Percentiles rank a stretch among this genome's conserved stretches.
These are phyloP conservation scores for Alternaria triticina DNA, from an alignment of 2,329 filamentous ascomycete species.

Conservation along the genomic window DNA sequence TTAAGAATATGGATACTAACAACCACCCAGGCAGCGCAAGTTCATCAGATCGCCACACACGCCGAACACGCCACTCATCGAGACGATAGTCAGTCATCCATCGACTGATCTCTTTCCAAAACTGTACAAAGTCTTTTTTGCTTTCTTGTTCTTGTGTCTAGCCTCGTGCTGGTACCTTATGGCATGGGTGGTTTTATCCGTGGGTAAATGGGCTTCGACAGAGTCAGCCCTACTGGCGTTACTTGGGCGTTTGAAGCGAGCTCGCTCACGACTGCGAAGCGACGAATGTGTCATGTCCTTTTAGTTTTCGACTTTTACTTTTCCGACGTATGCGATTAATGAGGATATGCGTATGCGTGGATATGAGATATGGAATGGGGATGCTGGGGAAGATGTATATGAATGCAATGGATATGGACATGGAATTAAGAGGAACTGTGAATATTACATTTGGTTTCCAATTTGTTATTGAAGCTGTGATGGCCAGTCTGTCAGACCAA, in stretches of 20 bases:
- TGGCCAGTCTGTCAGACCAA: too few species aligned
- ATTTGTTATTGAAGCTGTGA: too few species aligned
- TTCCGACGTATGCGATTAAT: neutral
- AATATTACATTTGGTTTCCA: neutral
- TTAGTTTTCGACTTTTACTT: neutral
- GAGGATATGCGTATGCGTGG: neutral
- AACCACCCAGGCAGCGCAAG: constrained; percentile 51
- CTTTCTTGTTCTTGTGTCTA: neutral
- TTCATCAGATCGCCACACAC: constrained; percentile 51
- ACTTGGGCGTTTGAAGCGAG: neutral
- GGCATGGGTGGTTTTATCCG: neutral
- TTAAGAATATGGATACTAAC: constrained; percentile 18
- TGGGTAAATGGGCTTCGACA: neutral
- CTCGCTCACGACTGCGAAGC: constrained; percentile 1
- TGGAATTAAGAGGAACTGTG: neutral
- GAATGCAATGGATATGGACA: neutral
- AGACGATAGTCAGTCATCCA: constrained; percentile 21
- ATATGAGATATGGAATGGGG: neutral
- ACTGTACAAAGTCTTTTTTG: constrained; percentile 11
- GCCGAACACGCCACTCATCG: constrained; percentile 48
- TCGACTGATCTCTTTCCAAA: neutral
- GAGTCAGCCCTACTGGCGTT: neutral
- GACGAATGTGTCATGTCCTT: neutral
- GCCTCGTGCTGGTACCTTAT: neutral
- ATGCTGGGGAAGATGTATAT: neutral